These are phyloP conservation scores for Fusarium papillatum DNA, from an alignment of 2,329 filamentous ascomycete species.

Conservation along the genomic window DNA sequence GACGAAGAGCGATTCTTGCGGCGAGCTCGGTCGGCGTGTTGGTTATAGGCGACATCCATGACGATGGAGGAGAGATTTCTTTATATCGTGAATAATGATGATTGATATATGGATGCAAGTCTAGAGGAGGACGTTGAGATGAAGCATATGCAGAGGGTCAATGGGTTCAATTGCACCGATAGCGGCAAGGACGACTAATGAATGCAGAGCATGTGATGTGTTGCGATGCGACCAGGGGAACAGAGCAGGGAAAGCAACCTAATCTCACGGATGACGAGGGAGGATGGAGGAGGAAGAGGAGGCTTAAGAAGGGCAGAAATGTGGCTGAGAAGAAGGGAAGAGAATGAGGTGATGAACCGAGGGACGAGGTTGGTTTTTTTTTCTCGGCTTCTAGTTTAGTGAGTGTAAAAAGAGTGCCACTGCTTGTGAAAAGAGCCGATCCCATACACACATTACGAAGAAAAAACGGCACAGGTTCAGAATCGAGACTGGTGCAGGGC, in stretches of 20 bases:
- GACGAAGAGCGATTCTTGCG: slow-evolving; percentile 71
- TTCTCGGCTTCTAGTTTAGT: neutral
- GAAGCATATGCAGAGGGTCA: slow-evolving; percentile 31
- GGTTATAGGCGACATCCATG: slow-evolving; percentile 73
- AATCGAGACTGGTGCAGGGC: slow-evolving; percentile 8
- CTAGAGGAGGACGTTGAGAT: slow-evolving; percentile 6
- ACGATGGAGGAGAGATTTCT: slow-evolving; percentile 1
- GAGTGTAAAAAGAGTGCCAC: neutral
- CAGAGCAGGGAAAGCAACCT: slow-evolving; percentile 13
- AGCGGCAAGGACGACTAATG: slow-evolving; percentile 22
- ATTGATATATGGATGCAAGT: neutral
- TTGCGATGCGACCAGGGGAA: slow-evolving; percentile 11
- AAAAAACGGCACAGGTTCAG: slow-evolving; percentile 9
- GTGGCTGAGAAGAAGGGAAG: neutral
- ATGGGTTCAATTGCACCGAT: slow-evolving; percentile 26
- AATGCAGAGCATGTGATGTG: slow-evolving; percentile 39
- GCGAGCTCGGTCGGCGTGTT: slow-evolving; percentile 68
- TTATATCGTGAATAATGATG: neutral
- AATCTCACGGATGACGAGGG: slow-evolving; percentile 2
- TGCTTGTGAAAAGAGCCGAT: slow-evolving; percentile 34
- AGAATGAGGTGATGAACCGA: slow-evolving; percentile 7
- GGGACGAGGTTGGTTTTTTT: neutral
- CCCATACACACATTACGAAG: slow-evolving; percentile 7
- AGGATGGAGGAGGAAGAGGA: slow-evolving; percentile 4
- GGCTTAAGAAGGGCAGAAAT: slow-evolving; percentile 13